Evolutionary conservation across 495 filamentous ascomycete species (phyloP), one percentile per base, ranked within the genome.

Genomic region (Chaetomium fimeti): DNA sequence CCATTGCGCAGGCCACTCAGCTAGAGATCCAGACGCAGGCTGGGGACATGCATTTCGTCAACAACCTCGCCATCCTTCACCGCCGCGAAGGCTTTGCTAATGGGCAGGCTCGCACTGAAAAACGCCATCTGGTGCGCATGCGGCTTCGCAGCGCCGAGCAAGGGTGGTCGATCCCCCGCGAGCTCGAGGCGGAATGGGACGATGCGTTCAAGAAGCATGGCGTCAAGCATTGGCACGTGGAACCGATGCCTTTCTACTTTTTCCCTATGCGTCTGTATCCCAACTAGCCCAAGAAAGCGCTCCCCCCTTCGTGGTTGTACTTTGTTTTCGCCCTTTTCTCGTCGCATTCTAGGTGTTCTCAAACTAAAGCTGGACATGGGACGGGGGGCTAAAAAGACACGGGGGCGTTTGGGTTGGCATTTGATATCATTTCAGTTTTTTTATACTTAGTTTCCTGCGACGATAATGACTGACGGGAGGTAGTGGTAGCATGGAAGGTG

Each of bases 11-110:
- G 61, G 82, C 85, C 47, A 80, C 85, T 61, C 76, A 82, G 61
- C 62, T 88, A 28, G 80, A 81, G 64, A 77, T 88, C 52, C 73
- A 77, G 62, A 79, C 77, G 5, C 76, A 82, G 64, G 79, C 81
- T 24, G 89, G 89, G 22, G 89, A 92, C 74, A 82, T 92, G 63
- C 85, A 87, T 67, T 89, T 88, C 73, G 83, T 89, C 74, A 91
- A 92, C 74, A 92, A 92, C 69, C 77, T 91, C 51, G 82, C 82
- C 40, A 75, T 91, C 55, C 81, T 91, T 61, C 89, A 92, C 76
- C 83, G 81, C 38, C 83, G 87, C 49, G 82, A 85, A 66, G 84
- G 80, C 57, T 89, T 88, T 65, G 75, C 79, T 56, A 79, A 88
- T 57, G 76, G 80, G 45, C 61, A 76, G 60, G 69, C 69, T 15